phyloP scores from a whole-genome alignment of 208 protist species.

The Trypanosoma brucei region DNA sequence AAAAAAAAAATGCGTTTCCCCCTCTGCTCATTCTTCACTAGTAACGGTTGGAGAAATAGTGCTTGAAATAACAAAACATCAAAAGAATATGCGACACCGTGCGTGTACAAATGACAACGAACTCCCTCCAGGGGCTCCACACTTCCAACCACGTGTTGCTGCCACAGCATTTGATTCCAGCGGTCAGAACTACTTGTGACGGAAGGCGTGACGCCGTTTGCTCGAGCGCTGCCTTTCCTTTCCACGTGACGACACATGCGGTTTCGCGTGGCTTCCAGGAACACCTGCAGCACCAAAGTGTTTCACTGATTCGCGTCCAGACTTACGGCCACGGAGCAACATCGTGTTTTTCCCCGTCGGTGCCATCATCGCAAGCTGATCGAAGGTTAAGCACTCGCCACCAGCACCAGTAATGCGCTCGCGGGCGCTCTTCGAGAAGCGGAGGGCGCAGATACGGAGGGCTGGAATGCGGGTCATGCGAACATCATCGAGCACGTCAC shows the following conservation, averaged over 20 bases:
- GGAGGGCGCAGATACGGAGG: constrained; percentile 96
- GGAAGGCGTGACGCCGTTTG: constrained; percentile 37
- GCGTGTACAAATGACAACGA: neutral
- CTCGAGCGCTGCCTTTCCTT: constrained; percentile 19
- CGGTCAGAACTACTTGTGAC: constrained; percentile 43
- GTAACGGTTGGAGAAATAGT: neutral
- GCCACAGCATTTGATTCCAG: too few species aligned
- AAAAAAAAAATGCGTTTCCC: neutral
- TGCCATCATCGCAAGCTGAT: constrained; percentile 96
- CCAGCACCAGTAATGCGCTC: constrained; percentile 97
- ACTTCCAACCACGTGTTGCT: too few species aligned
- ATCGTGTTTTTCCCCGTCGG: constrained; percentile 97
- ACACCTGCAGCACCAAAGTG: constrained; percentile 98
- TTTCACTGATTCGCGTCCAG: constrained; percentile 95
- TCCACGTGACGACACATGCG: constrained; percentile 43
- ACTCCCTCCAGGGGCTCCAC: neutral
- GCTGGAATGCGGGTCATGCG: constrained; percentile 95
- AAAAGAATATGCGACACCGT: constrained; percentile 1
- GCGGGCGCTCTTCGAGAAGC: constrained; percentile 97
- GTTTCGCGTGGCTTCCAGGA: constrained; percentile 88
- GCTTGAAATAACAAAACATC: constrained; percentile 16
- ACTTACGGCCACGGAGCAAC: constrained; percentile 96
- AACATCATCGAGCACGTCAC: constrained; percentile 98
- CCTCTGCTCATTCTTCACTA: too few species aligned
- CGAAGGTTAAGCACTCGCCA: constrained; percentile 99